phyloP scores from a whole-genome alignment of 805 yeast genomes.

The Suhomyces sp. region DNA sequence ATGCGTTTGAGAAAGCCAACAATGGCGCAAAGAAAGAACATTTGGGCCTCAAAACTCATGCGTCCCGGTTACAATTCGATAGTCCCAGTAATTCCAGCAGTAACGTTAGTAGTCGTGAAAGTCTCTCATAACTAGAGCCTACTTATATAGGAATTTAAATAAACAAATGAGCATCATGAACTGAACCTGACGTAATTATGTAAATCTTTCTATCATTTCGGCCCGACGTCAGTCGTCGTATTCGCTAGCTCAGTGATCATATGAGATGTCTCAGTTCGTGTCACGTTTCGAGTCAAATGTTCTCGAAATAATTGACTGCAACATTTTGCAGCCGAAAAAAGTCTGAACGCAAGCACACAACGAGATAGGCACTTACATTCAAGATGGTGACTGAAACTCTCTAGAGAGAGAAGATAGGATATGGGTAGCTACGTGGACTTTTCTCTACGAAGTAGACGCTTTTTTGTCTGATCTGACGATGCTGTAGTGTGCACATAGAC shows the following conservation, averaged over 20 bases:
- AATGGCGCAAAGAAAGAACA: background rate
- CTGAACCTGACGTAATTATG: too few relatives aligned
- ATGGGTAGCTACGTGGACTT: background rate
- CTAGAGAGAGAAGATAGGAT: background rate
- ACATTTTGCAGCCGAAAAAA: background rate
- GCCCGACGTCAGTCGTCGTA: background rate
- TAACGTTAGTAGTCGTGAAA: conserved; percentile 17
- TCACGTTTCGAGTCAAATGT: background rate
- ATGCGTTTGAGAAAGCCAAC: conserved; percentile 27
- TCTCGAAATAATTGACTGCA: background rate
- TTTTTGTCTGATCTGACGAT: background rate
- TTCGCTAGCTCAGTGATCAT: background rate
- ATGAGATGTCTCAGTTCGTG: background rate
- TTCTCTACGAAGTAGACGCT: background rate
- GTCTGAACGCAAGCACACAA: background rate
- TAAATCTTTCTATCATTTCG: background rate
- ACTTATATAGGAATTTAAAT: background rate
- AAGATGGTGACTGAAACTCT: too few relatives aligned
- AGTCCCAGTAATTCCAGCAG: conserved; percentile 10
- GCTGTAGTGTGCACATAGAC: too few relatives aligned
- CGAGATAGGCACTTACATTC: background rate
- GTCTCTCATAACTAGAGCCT: background rate
- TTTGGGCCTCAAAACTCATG: background rate
- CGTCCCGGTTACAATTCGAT: conserved; percentile 17
- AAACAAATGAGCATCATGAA: background rate